phyloP scores from a whole-genome alignment of 148 eudicot genomes.

The Rhododendron vialii region DNA sequence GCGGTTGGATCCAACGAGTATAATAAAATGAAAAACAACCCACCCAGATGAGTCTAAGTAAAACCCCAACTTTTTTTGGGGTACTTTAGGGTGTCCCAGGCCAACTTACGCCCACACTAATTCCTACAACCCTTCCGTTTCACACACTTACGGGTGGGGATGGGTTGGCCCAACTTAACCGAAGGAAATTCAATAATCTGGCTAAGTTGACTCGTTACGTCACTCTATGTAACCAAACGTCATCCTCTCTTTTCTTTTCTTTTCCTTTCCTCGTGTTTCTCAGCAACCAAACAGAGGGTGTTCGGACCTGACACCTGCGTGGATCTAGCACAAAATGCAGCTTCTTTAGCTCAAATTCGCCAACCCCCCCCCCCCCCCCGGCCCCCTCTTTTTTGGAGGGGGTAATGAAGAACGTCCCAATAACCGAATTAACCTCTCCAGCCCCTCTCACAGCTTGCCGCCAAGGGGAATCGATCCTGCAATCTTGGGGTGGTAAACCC shows the following conservation, averaged over 20 bases:
- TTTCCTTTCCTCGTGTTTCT: background rate
- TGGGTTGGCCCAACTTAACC: background rate
- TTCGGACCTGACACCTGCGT: background rate
- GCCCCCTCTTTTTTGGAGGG: no score
- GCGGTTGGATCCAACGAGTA: background rate
- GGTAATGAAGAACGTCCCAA: background rate
- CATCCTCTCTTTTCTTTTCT: background rate
- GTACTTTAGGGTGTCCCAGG: background rate
- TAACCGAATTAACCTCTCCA: background rate
- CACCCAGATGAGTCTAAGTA: background rate
- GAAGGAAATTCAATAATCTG: background rate
- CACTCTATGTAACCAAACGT: background rate
- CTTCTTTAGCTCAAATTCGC: background rate
- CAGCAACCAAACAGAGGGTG: background rate
- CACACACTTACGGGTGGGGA: background rate
- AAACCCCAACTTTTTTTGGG: background rate
- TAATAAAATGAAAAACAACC: background rate
- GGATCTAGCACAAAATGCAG: slow-evolving; percentile 7
- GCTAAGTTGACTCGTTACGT: background rate
- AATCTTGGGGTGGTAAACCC: no score
- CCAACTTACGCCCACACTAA: background rate
- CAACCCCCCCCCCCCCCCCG: no score
- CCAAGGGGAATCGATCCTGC: no score
- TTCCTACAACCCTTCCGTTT: background rate
- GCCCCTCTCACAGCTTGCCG: no score